Evolutionary conservation across 164 flowering plant genomes (phyloP).

Genomic region (Vitis labrusca): DNA sequence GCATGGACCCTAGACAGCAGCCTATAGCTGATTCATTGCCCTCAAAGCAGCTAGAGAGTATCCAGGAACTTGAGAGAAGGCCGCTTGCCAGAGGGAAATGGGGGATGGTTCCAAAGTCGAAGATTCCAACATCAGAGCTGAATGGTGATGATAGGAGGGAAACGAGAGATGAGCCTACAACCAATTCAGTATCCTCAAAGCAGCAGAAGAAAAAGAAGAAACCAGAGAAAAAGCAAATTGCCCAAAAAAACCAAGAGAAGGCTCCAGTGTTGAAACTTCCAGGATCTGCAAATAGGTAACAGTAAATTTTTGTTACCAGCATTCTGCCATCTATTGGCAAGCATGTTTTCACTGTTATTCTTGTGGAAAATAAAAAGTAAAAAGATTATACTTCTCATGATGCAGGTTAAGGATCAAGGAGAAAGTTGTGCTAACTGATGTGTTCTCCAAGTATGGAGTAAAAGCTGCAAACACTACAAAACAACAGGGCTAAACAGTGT

Average conservation of each 20-base stretch:
- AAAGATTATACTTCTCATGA: background rate
- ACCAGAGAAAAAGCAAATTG: constrained; percentile 19
- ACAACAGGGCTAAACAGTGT: constrained; percentile 22
- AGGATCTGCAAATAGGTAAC: constrained; percentile 70
- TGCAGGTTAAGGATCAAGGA: constrained; percentile 72
- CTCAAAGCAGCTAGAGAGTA: constrained; percentile 11
- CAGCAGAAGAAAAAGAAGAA: constrained; percentile 15
- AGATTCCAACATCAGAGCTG: too few relatives aligned
- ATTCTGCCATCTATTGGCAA: background rate
- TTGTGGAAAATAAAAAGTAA: background rate
- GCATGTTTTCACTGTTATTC: background rate
- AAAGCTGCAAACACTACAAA: constrained; percentile 21
- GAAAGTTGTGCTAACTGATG: constrained; percentile 59
- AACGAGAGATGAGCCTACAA: constrained; percentile 2
- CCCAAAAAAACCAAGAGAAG: constrained; percentile 30
- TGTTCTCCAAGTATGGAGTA: constrained; percentile 52
- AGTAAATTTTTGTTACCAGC: background rate
- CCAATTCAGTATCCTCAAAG: constrained; percentile 4
- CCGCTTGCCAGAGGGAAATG: constrained; percentile 7
- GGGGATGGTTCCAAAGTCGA: background rate
- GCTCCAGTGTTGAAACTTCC: constrained; percentile 36
- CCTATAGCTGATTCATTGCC: constrained; percentile 6
- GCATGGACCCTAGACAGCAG: background rate
- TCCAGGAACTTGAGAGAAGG: constrained; percentile 18
- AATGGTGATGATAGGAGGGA: background rate